Evolutionary conservation across 2,329 filamentous ascomycete species (phyloP), one percentile per base, ranked within the genome.

Genomic region (Aspergillus neotritici): DNA sequence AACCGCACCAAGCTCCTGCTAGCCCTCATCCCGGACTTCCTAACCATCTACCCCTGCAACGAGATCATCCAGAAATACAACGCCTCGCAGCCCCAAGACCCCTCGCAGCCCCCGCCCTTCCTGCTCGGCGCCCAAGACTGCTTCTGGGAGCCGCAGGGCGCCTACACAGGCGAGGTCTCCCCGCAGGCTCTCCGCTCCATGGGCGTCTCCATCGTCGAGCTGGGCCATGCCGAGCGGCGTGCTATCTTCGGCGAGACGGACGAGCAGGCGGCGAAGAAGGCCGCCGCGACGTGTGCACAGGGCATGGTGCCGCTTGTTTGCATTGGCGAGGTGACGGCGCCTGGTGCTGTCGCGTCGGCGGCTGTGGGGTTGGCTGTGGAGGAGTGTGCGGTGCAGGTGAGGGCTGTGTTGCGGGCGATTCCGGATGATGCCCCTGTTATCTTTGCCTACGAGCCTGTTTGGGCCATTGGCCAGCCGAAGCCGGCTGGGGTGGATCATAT

Each of bases 401-500:
- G 74, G 31, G 71, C 79, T 1, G 80, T 87, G 2, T 61, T 93
- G 40, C 68, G 69, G 1, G 76, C 73, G 0, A 69, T 91, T 6
- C 75, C 81, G 1, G 70, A 71, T 9, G 72, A 79, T 12, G 78
- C 80, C 0, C 83, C 88, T 37, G 76, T 93, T 4, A 78, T 91
- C 5, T 75, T 94, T 44, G 87, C 87, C 1, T 94, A 94, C 60
- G 87, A 94, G 70, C 87, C 87, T 6, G 86, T 93, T 1, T 94
- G 87, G 87, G 87, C 87, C 1, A 94, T 93, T 64, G 87, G 87
- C 0, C 82, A 86, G 8, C 71, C 76, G 1, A 72, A 83, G 56
- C 87, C 87, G 2, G 87, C 87, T 0, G 76, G 76, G 6, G 77
- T 82, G 13, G 81, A 83, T 48, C 83, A 94, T 60, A 84, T 94